phyloP scores from a whole-genome alignment of 2,329 filamentous ascomycete genomes.

The Pyrenophora seminiperda region DNA sequence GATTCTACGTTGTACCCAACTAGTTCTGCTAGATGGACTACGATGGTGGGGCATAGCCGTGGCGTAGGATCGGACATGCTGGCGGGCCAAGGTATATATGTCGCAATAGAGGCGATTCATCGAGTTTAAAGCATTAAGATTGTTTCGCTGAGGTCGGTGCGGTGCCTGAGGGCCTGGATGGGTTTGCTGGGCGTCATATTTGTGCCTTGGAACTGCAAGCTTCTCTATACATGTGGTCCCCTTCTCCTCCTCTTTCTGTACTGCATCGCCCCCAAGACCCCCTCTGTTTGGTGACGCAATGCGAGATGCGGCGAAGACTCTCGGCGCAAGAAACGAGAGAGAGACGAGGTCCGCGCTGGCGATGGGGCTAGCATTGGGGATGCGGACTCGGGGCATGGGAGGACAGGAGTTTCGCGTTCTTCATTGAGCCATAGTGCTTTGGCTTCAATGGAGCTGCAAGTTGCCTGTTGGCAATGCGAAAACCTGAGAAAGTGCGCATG shows the following conservation, averaged over 20 bases:
- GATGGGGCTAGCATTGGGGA: conserved; percentile 40
- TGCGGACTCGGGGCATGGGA: conserved; percentile 42
- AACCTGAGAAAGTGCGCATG: conserved; percentile 25
- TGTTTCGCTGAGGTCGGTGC: neutral
- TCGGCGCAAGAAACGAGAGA: conserved; percentile 49
- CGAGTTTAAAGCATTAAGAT: neutral
- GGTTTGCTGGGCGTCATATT: neutral
- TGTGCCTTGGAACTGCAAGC: neutral
- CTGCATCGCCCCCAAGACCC: neutral
- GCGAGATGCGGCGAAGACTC: conserved; percentile 37
- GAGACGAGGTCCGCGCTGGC: conserved; percentile 39
- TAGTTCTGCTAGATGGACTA: neutral
- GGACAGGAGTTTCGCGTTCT: conserved; percentile 17
- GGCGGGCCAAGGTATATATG: conserved; percentile 29
- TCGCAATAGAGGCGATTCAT: conserved; percentile 30
- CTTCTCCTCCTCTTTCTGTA: conserved; percentile 24
- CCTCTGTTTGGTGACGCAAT: conserved; percentile 15
- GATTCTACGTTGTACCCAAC: neutral
- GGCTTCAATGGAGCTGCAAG: conserved; percentile 11
- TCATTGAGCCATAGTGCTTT: conserved; percentile 42
- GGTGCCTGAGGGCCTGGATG: neutral
- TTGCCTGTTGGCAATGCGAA: conserved; percentile 12
- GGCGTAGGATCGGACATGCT: conserved; percentile 16
- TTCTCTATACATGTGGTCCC: neutral
- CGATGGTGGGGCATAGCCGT: conserved; percentile 1